A percentile compares a stretch with the other conserved stretches of the same genome.
Evolutionary conservation across 75 land plant species (phyloP).

Genomic region (Sequoiadendron giganteum): DNA sequence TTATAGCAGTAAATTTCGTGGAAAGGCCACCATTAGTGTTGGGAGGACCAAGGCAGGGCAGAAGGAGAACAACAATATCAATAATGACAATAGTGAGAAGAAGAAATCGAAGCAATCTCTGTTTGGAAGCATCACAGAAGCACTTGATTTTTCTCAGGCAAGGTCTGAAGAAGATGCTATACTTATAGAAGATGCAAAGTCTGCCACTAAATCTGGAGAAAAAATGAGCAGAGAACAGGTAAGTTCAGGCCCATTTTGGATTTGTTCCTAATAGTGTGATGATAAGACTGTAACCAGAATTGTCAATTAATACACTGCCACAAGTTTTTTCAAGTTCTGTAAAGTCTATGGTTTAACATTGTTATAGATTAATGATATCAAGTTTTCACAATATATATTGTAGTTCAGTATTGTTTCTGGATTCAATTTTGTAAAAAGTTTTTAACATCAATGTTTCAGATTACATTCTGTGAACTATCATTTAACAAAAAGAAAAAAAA

Average conservation of each 20-base stretch:
- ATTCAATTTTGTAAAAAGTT: too few relatives aligned
- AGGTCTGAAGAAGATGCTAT: slow-evolving; percentile 75
- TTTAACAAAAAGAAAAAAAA: too few relatives aligned
- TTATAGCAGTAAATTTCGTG: neutral
- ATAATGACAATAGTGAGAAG: slow-evolving; percentile 17
- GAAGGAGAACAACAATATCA: slow-evolving; percentile 15
- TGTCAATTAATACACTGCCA: neutral
- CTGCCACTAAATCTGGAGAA: slow-evolving; percentile 57
- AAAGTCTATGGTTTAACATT: neutral
- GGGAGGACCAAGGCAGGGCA: slow-evolving; percentile 10
- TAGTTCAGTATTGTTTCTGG: too few relatives aligned
- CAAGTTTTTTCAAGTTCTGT: neutral
- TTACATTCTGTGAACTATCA: too few relatives aligned
- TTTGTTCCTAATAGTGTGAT: neutral
- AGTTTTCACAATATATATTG: too few relatives aligned
- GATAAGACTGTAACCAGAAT: neutral
- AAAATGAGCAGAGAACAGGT: slow-evolving; percentile 89
- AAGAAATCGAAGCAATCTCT: slow-evolving; percentile 48
- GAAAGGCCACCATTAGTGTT: neutral
- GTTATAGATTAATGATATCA: too few relatives aligned
- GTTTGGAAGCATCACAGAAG: slow-evolving; percentile 68
- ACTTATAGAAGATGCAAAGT: slow-evolving; percentile 73
- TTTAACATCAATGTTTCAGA: too few relatives aligned
- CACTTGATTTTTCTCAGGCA: slow-evolving; percentile 70
- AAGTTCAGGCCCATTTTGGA: neutral